phyloP scores from a whole-genome alignment of 177 flowering plant species.

The Vitis hybrid region DNA sequence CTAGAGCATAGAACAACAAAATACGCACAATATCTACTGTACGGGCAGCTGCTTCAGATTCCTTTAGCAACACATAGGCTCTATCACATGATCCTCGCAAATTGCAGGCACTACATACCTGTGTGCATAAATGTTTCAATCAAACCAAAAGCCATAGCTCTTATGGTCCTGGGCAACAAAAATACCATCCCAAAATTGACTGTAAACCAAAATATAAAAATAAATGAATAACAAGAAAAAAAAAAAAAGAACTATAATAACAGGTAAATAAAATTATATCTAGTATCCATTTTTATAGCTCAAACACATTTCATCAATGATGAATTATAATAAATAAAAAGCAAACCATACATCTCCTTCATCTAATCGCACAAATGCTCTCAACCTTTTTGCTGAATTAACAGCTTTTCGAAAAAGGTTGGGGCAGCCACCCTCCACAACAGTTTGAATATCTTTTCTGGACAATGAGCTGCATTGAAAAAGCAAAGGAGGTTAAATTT shows the following conservation, averaged over 20 bases:
- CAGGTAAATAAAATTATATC: not conserved
- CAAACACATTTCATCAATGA: not conserved
- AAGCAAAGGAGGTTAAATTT: not conserved
- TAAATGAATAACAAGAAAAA: not conserved
- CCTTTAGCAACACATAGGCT: conserved; percentile 66
- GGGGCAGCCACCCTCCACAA: conserved; percentile 88
- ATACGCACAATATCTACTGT: conserved; percentile 88
- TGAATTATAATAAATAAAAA: not conserved
- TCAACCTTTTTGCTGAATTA: conserved; percentile 82
- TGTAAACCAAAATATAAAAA: not conserved
- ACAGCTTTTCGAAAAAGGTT: conserved; percentile 74
- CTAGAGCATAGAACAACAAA: conserved; percentile 67
- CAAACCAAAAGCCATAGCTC: not conserved
- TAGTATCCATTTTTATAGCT: not conserved
- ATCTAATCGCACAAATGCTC: conserved; percentile 63
- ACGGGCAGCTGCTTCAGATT: conserved; percentile 65
- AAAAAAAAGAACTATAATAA: not conserved
- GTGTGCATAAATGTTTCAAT: conserved; percentile 26
- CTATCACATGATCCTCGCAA: conserved; percentile 90
- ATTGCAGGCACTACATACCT: conserved; percentile 84
- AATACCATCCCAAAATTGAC: not conserved
- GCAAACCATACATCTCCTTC: conserved; percentile 80
- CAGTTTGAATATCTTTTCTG: conserved; percentile 49
- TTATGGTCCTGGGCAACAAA: not conserved
- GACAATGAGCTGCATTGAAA: conserved; percentile 61